These are phyloP conservation scores for Fusarium protoensiforme DNA, from an alignment of 2,329 filamentous ascomycete genomes.

Conservation along the genomic window DNA sequence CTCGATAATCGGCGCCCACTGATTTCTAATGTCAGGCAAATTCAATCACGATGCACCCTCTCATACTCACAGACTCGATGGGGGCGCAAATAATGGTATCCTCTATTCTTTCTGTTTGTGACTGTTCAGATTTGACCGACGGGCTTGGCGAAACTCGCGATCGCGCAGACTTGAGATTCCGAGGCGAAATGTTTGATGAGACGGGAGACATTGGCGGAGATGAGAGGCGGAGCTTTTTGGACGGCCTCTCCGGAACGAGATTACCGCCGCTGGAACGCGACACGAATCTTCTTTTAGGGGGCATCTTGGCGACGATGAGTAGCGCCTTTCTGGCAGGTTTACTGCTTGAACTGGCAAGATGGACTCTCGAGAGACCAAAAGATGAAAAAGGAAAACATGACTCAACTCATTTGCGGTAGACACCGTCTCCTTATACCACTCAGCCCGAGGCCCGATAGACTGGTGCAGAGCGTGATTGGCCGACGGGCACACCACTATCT, in stretches of 20 bases:
- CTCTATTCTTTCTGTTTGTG: background rate
- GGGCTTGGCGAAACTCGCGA: background rate
- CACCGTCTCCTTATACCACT: background rate
- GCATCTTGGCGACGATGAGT: background rate
- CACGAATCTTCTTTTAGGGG: background rate
- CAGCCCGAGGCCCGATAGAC: background rate
- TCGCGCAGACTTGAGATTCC: background rate
- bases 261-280: background rate
- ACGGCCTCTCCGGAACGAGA: background rate
- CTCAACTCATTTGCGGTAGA: background rate
- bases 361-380: background rate
- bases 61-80: background rate
- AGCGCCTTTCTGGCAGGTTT: background rate
- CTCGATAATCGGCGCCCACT: background rate
- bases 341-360: background rate
- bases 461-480: background rate
- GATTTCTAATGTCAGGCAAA: background rate
- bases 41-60: background rate
- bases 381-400: background rate
- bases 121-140: background rate
- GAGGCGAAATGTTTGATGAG: background rate
- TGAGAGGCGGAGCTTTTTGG: background rate
- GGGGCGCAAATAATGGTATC: background rate
- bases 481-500: background rate
- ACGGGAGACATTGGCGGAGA: background rate